Conservation (phyloP, 2,329 filamentous ascomycete species). For the Epichloe typhina region DNA sequence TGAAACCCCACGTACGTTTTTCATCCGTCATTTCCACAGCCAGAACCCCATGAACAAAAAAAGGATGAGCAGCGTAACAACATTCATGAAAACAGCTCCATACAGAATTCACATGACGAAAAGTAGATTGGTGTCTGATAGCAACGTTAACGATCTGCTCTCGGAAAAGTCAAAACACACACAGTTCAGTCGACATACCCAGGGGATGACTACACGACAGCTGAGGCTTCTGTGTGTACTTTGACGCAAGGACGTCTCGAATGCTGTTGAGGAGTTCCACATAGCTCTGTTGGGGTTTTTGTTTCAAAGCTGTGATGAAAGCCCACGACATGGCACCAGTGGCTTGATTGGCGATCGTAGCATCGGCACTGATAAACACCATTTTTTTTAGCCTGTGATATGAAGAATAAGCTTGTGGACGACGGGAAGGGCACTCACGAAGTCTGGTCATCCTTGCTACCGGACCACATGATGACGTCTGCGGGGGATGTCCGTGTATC, state of each 20-base stretch:
- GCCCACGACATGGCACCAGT: constrained; percentile 98
- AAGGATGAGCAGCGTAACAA: too few relatives aligned
- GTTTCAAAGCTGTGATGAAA: constrained; percentile 81
- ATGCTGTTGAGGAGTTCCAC: constrained; percentile 92
- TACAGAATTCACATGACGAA: constrained; percentile 45
- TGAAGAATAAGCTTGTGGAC: too few relatives aligned
- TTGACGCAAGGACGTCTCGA: constrained; percentile 71
- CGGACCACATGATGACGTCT: constrained; percentile 96
- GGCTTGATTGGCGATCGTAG: constrained; percentile 73
- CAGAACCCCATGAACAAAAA: too few relatives aligned
- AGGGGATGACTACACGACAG: constrained; percentile 91
- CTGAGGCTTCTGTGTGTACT: constrained; percentile 92
- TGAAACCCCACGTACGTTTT: too few relatives aligned
- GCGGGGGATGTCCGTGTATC: constrained; percentile 87
- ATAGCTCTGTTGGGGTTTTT: constrained; percentile 92
- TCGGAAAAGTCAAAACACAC: too few relatives aligned
- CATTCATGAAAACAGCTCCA: fast-evolving
- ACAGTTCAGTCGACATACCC: constrained; percentile 43
- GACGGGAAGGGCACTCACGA: constrained; percentile 33
- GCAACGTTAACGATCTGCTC: too few relatives aligned
- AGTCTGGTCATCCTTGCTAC: constrained; percentile 91
- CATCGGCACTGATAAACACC: constrained; percentile 55
- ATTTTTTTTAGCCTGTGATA: too few relatives aligned
- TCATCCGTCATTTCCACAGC: too few relatives aligned
- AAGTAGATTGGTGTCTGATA: constrained; percentile 47